Evolutionary conservation across 352 stramenopile species (phyloP).

Genomic region (Pythium pyrilobum): DNA sequence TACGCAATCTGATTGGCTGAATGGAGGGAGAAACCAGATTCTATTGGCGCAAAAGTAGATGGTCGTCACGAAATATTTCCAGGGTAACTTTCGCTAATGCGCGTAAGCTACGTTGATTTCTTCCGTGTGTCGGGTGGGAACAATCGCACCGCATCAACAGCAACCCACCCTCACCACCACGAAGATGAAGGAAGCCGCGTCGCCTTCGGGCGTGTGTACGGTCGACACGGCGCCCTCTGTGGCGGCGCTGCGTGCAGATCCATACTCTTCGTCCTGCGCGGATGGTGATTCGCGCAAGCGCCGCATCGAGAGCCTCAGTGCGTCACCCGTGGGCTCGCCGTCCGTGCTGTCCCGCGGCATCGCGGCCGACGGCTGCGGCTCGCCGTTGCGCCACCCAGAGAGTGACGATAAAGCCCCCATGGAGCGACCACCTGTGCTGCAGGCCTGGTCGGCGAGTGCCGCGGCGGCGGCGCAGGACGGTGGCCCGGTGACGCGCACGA

Average conservation of each 20-base stretch:
- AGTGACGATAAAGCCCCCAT: not conserved
- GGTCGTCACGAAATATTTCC: no score
- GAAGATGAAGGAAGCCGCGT: not conserved
- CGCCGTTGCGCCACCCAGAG: not conserved
- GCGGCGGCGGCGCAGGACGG: not conserved
- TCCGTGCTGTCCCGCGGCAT: not conserved
- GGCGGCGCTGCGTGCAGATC: not conserved
- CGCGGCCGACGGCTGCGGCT: not conserved
- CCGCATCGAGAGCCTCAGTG: slow-evolving; percentile 10
- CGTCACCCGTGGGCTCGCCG: not conserved
- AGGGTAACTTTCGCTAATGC: no score
- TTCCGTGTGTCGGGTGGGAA: no score
- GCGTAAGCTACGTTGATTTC: no score
- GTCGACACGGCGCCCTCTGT: not conserved
- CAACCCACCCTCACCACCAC: no score
- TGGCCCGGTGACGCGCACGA: slow-evolving; percentile 9
- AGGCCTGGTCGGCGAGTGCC: slow-evolving; percentile 12
- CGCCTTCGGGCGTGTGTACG: not conserved
- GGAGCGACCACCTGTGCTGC: slow-evolving; percentile 2
- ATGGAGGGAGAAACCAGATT: no score
- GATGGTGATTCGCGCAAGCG: slow-evolving; percentile 13
- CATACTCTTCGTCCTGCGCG: not conserved
- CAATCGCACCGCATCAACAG: no score
- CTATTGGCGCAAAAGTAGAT: no score
- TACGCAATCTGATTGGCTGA: no score